phyloP scores from a whole-genome alignment of 306 rosid genomes.

The Fagus sylvatica region DNA sequence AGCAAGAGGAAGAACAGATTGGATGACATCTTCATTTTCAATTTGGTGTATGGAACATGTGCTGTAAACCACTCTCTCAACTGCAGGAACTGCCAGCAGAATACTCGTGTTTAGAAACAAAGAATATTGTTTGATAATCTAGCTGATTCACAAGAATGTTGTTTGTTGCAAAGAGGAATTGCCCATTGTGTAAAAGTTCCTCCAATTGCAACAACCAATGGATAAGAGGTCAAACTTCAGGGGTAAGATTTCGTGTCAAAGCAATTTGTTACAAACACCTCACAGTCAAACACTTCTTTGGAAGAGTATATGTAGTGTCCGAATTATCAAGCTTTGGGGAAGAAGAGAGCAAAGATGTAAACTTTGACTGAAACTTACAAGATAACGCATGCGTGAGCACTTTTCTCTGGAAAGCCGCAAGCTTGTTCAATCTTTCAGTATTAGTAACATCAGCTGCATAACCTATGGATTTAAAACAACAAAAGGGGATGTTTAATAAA shows the following conservation, averaged over 20 bases:
- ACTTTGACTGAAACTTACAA: conserved; percentile 44
- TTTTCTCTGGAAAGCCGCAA: conserved; percentile 79
- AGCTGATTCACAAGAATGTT: neutral
- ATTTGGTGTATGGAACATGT: conserved; percentile 80
- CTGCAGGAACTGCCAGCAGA: conserved; percentile 68
- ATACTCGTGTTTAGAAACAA: neutral
- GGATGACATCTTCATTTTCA: conserved; percentile 79
- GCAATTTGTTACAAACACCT: neutral
- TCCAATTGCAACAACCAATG: neutral
- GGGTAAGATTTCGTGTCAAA: neutral
- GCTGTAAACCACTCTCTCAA: conserved; percentile 75
- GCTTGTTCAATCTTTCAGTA: conserved; percentile 73
- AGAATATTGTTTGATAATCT: neutral
- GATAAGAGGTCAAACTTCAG: neutral
- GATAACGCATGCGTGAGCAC: conserved; percentile 81
- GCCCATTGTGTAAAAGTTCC: neutral
- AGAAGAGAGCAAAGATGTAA: neutral
- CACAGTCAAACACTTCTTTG: neutral
- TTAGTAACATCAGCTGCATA: conserved; percentile 29
- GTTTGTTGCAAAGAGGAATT: neutral
- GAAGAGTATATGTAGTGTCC: neutral
- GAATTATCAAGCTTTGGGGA: neutral
- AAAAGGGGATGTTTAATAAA: neutral
- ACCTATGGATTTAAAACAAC: conserved; percentile 29
- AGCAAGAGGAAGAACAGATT: conserved; percentile 67